These are phyloP conservation scores for Geranium brycei DNA, from an alignment of 345 rosid genomes.

Conservation along the genomic window DNA sequence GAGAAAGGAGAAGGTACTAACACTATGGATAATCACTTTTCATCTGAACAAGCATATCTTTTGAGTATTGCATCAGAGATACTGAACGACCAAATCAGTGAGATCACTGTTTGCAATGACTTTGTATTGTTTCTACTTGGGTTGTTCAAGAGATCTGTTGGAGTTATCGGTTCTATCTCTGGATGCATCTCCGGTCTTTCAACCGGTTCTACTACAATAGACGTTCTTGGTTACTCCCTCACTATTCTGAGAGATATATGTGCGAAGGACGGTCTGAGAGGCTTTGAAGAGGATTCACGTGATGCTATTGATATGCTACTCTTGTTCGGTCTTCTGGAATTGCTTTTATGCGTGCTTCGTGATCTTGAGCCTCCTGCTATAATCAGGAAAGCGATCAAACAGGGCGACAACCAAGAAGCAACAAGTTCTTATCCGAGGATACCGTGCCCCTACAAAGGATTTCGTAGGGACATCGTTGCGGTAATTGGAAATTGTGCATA, in stretches of 20 bases:
- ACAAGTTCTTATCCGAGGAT: constrained; percentile 11
- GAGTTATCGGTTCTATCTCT: constrained; percentile 19
- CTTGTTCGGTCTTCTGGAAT: constrained; percentile 36
- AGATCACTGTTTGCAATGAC: constrained; percentile 25
- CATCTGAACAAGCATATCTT: constrained; percentile 51
- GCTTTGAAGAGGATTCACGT: no score
- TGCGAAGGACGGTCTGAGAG: constrained; percentile 23
- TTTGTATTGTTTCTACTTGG: constrained; percentile 22
- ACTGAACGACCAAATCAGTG: constrained; percentile 31
- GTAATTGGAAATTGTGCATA: constrained; percentile 63
- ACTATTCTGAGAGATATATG: constrained; percentile 46
- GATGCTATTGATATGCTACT: constrained; percentile 30
- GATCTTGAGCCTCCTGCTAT: constrained; percentile 61
- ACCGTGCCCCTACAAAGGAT: constrained; percentile 60
- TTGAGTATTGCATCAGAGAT: constrained; percentile 44
- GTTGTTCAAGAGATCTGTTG: constrained; percentile 31
- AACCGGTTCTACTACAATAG: constrained; percentile 28
- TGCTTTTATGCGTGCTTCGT: constrained; percentile 35
- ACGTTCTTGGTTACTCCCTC: constrained; percentile 59
- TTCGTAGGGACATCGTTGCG: constrained; percentile 63
- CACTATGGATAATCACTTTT: constrained; percentile 17
- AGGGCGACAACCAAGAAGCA: constrained; percentile 20
- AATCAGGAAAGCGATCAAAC: constrained; percentile 40
- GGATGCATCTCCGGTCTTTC: constrained; percentile 45
- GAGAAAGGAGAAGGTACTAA: constrained; percentile 10